These are phyloP conservation scores for Amoebophrya sp. DNA, from an alignment of 169 alveolate genomes.

Conservation along the genomic window DNA sequence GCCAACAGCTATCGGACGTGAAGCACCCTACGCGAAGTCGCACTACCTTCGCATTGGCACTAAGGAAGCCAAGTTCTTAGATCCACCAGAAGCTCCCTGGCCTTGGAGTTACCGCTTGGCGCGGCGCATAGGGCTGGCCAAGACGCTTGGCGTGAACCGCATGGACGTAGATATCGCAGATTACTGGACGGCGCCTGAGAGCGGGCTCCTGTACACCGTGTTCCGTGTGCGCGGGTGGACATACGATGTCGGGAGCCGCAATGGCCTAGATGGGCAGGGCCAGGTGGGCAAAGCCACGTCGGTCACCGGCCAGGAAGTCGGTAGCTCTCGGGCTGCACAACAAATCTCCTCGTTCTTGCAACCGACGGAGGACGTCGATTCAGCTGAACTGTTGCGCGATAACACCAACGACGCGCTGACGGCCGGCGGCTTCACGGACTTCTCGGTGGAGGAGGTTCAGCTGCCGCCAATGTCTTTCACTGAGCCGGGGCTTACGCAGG, in stretches of 20 bases:
- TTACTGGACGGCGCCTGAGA: background rate
- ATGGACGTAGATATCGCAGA: background rate
- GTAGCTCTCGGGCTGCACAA: background rate
- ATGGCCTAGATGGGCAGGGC: background rate
- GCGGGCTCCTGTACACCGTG: background rate
- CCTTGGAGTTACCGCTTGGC: background rate
- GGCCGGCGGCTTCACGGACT: background rate
- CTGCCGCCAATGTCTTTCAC: too few species aligned
- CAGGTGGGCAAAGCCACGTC: background rate
- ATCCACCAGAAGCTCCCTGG: background rate
- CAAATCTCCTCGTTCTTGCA: background rate
- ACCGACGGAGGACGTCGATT: background rate
- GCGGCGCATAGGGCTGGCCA: background rate
- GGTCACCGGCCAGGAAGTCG: background rate
- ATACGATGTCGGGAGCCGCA: background rate
- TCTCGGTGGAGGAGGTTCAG: too few species aligned
- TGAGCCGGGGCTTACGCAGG: too few species aligned
- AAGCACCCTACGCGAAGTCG: background rate
- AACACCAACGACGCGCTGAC: background rate
- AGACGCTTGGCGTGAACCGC: background rate
- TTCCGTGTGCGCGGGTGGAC: background rate
- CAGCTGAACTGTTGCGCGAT: background rate
- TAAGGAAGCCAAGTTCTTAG: background rate
- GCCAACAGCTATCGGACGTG: background rate
- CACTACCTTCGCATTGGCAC: background rate